phyloP scores from a whole-genome alignment of 495 filamentous ascomycete genomes.

The Tirmania nivea region DNA sequence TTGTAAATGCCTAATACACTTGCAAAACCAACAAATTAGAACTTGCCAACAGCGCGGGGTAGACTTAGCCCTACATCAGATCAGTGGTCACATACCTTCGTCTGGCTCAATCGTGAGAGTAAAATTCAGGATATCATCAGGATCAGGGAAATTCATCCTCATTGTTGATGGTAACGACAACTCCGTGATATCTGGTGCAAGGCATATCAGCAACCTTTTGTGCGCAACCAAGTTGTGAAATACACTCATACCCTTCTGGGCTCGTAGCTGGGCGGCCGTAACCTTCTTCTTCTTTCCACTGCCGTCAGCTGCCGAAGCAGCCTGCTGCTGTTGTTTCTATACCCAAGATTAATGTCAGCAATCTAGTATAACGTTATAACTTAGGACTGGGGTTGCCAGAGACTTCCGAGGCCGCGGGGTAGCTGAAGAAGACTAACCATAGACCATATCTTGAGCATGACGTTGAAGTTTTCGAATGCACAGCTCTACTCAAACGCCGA shows the following conservation, averaged over 20 bases:
- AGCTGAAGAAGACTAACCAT: slow-evolving; percentile 42
- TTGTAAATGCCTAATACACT: slow-evolving; percentile 54
- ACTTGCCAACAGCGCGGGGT: not conserved
- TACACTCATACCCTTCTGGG: slow-evolving; percentile 64
- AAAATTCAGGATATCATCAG: slow-evolving; percentile 93
- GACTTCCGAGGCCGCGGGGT: not conserved
- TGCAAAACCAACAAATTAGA: not conserved
- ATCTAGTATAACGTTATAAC: not conserved
- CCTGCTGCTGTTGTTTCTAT: slow-evolving; percentile 90
- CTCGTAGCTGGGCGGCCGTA: slow-evolving; percentile 81
- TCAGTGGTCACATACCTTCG: slow-evolving; percentile 31
- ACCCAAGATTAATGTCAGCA: slow-evolving; percentile 21
- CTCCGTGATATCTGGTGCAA: slow-evolving; percentile 58
- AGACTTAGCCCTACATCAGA: not conserved
- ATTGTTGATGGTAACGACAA: slow-evolving; percentile 76
- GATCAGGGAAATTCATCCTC: slow-evolving; percentile 80
- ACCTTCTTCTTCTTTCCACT: slow-evolving; percentile 85
- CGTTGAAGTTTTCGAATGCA: no score
- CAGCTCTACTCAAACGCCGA: no score
- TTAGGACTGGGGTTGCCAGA: not conserved
- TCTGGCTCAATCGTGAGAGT: slow-evolving; percentile 82
- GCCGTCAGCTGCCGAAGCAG: slow-evolving; percentile 60
- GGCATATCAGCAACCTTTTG: not conserved
- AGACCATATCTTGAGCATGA: slow-evolving; percentile 82
- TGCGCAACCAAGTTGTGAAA: not conserved